These are phyloP conservation scores for Claviceps spartinae DNA, from an alignment of 2,329 filamentous ascomycete genomes.

Conservation along the genomic window DNA sequence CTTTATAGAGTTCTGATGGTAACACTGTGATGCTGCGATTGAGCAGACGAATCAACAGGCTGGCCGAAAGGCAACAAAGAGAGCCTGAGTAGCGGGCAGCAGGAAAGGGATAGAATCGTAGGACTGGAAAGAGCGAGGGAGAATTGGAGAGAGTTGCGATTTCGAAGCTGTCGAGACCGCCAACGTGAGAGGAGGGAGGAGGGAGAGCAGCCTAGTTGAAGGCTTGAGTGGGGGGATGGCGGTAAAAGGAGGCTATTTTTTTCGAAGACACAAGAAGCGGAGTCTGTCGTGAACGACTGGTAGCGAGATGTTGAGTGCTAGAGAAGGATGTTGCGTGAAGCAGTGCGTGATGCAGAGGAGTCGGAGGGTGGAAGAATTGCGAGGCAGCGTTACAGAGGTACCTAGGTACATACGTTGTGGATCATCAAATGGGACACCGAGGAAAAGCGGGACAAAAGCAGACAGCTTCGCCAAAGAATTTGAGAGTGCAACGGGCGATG, in stretches of 20 bases:
- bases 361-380: constrained; percentile 2
- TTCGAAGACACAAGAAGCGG: not conserved
- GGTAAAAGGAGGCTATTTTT: too few relatives aligned
- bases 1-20: not conserved
- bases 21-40: not conserved
- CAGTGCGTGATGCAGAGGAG: constrained; percentile 1
- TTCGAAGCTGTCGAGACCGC: constrained; percentile 1
- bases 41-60: not conserved
- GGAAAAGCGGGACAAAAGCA: too few relatives aligned
- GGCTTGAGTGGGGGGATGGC: not conserved
- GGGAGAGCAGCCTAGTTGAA: not conserved
- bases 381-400: not conserved
- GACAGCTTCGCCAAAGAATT: too few relatives aligned
- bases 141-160: not conserved
- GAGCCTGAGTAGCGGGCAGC: not conserved
- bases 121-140: not conserved
- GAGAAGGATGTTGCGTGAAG: not conserved
- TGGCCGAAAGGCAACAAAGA: not conserved
- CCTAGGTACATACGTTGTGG: not conserved
- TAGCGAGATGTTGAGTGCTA: not conserved
- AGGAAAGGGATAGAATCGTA: not conserved
- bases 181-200: constrained; percentile 3
- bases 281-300: not conserved
- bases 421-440: too few relatives aligned
- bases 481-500: too few relatives aligned